A percentile compares a stretch with the other conserved stretches of the same genome.
Conservation (phyloP, 495 filamentous ascomycete genomes). For the Hypoxylon subgilvum region DNA sequence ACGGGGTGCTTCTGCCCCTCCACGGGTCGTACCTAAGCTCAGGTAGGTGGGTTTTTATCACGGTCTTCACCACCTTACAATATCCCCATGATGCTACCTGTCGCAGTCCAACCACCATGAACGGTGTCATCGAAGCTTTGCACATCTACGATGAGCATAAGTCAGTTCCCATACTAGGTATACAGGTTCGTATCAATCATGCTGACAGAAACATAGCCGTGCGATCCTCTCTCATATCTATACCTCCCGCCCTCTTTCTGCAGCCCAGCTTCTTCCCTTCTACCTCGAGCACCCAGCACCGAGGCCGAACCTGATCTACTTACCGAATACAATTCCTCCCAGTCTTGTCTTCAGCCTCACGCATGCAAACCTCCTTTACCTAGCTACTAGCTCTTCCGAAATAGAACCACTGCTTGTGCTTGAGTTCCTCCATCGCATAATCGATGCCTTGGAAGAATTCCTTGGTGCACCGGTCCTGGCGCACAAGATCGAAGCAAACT, state of each 20-base stretch:
- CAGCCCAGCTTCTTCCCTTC: conserved; percentile 76
- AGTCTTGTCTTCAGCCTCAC: conserved; percentile 85
- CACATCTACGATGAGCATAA: conserved; percentile 95
- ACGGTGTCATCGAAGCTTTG: conserved; percentile 88
- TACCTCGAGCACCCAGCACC: conserved; percentile 86
- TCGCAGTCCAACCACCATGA: conserved; percentile 58
- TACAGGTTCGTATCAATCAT: not conserved
- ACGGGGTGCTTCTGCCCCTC: conserved; percentile 12
- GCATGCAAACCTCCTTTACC: conserved; percentile 86
- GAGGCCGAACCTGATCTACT: conserved; percentile 83
- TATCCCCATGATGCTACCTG: conserved; percentile 30
- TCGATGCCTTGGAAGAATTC: conserved; percentile 95
- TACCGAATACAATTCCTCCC: conserved; percentile 80
- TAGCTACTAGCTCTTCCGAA: conserved; percentile 81
- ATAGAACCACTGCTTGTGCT: conserved; percentile 92
- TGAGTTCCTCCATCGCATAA: conserved; percentile 92
- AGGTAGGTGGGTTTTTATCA: conserved; percentile 3
- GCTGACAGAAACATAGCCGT: conserved; percentile 29
- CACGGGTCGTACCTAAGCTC: too few relatives aligned
- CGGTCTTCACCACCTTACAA: not conserved
- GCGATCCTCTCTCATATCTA: conserved; percentile 62
- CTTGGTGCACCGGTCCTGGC: conserved; percentile 86
- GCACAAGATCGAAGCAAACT: conserved; percentile 82
- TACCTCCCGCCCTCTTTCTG: conserved; percentile 76
- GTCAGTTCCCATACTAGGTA: conserved; percentile 52